Percentiles rank a stretch among this genome's conserved stretches.
Evolutionary conservation across 257 asterid genomes (phyloP).

Genomic region (Plantago major): DNA sequence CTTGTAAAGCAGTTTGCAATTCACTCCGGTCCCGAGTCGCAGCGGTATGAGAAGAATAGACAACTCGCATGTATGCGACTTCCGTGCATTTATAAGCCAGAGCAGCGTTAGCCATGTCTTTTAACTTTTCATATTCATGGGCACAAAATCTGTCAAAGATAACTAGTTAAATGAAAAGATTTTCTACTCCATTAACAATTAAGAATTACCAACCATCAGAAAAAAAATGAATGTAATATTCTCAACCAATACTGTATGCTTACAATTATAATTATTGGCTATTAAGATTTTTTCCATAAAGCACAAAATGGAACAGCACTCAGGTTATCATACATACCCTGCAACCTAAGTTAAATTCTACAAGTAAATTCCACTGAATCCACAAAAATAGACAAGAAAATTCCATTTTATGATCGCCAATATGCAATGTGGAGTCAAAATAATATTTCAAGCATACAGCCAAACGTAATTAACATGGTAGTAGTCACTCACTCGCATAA

Average conservation of each 20-base stretch:
- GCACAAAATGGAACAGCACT: too few species aligned
- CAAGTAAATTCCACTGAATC: too few species aligned
- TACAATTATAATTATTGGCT: too few species aligned
- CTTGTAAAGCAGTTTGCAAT: conserved; percentile 68
- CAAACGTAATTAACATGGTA: conserved; percentile 4
- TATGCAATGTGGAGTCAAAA: conserved; percentile 9
- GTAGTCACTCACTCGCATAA: conserved; percentile 83
- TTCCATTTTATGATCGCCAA: neutral
- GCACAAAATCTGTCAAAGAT: conserved; percentile 71
- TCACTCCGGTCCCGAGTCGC: conserved; percentile 73
- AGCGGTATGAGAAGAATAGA: conserved; percentile 61
- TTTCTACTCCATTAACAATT: conserved; percentile 15
- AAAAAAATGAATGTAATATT: neutral
- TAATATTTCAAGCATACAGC: neutral
- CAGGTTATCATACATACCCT: too few species aligned
- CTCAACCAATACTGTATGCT: too few species aligned
- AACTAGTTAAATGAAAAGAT: conserved; percentile 24
- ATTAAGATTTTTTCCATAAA: too few species aligned
- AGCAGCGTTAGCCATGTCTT: conserved; percentile 92
- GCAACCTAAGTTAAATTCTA: too few species aligned
- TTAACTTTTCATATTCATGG: conserved; percentile 80
- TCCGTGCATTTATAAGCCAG: conserved; percentile 94
- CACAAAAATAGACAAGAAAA: too few species aligned
- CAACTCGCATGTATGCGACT: conserved; percentile 83
- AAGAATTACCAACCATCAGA: conserved; percentile 11